phyloP scores from a whole-genome alignment of 495 filamentous ascomycete species.

The Penicillium mononematosum region DNA sequence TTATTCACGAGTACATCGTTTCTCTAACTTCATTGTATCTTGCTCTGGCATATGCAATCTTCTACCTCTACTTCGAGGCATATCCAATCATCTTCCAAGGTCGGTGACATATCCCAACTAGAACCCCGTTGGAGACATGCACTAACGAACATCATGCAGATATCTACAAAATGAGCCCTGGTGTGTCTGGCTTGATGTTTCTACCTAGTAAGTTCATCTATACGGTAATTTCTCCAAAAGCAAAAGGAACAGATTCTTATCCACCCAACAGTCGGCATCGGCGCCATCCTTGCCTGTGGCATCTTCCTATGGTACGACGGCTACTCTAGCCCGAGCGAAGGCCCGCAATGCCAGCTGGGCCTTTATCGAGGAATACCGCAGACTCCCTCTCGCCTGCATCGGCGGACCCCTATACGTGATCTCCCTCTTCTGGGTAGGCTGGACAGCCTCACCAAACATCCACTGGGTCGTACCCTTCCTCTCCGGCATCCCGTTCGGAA shows the following conservation, averaged over 20 bases:
- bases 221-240: not conserved
- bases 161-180: constrained; percentile 39
- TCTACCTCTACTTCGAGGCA: constrained; percentile 72
- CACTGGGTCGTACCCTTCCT: constrained; percentile 43
- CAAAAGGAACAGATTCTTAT: not conserved
- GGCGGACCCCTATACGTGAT: constrained; percentile 42
- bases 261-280: constrained; percentile 32
- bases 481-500: constrained; percentile 40
- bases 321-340: constrained; percentile 37
- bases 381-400: constrained; percentile 42
- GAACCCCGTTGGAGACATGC: not conserved
- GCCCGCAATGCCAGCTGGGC: constrained; percentile 37
- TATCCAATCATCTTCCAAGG: constrained; percentile 66
- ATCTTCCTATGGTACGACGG: constrained; percentile 43
- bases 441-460: constrained; percentile 37
- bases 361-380: constrained; percentile 39
- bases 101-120: constrained; percentile 7
- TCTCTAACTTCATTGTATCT: constrained; percentile 67
- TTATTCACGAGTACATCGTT: constrained; percentile 58
- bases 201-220: constrained; percentile 32
- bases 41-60: constrained; percentile 67
- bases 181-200: constrained; percentile 35
- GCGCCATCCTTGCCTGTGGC: constrained; percentile 31
- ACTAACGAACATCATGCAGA: constrained; percentile 14
- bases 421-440: constrained; percentile 42